Conservation (phyloP, 1,284 basidiomycete genomes). For the Anthracocystis setariae region DNA sequence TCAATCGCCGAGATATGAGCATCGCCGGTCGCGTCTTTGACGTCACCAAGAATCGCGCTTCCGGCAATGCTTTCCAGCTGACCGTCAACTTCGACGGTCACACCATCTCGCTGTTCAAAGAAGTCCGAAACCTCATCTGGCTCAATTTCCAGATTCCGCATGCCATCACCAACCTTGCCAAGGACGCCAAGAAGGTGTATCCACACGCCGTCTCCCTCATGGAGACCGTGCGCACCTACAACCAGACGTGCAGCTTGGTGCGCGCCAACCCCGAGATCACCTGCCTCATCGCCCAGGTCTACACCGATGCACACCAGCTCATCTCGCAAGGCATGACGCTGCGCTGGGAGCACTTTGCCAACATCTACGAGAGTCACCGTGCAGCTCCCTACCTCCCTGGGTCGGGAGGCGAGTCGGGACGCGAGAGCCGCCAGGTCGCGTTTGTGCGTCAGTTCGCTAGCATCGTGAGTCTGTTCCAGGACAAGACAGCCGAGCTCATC, state of each 20-base stretch:
- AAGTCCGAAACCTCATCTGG: constrained; percentile 94
- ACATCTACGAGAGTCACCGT: constrained; percentile 70
- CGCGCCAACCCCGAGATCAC: constrained; percentile 85
- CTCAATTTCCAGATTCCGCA: constrained; percentile 94
- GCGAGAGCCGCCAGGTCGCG: constrained; percentile 85
- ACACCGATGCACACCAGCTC: constrained; percentile 55
- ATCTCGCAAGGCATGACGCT: constrained; percentile 76
- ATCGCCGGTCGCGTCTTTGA: constrained; percentile 96
- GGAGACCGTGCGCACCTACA: constrained; percentile 96
- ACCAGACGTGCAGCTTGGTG: constrained; percentile 89
- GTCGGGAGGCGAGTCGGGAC: constrained; percentile 40
- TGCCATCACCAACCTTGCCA: constrained; percentile 92
- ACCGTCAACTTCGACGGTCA: constrained; percentile 97
- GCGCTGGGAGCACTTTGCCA: constrained; percentile 89
- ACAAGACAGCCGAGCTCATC: constrained; percentile 92
- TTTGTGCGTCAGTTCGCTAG: constrained; percentile 96
- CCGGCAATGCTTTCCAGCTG: constrained; percentile 75
- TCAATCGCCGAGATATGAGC: constrained; percentile 85
- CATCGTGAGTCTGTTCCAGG: constrained; percentile 79
- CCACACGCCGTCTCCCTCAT: constrained; percentile 93
- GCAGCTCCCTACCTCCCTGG: constrained; percentile 70
- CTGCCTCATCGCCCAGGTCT: constrained; percentile 73
- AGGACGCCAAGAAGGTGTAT: constrained; percentile 96
- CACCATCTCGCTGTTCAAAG: constrained; percentile 97
- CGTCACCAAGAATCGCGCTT: constrained; percentile 79